Evolutionary conservation across 495 filamentous ascomycete genomes (phyloP).

Genomic region (Oidiodendron maius): DNA sequence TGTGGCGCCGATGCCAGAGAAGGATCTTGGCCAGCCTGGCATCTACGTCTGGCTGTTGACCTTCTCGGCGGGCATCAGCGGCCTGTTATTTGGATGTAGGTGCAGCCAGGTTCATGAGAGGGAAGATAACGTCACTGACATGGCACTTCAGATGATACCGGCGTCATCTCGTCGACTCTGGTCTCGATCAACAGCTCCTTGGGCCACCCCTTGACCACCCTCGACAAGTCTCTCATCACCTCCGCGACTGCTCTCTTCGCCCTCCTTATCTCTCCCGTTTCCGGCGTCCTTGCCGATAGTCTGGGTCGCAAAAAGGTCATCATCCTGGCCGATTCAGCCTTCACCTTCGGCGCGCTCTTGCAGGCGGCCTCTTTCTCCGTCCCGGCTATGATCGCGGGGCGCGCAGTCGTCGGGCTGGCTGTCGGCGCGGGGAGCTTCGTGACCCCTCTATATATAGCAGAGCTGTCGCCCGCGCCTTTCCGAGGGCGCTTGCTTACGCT

Average conservation of each 20-base stretch:
- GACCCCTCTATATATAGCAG: constrained; percentile 79
- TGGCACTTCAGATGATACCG: constrained; percentile 60
- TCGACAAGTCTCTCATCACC: constrained; percentile 81
- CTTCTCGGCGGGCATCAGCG: constrained; percentile 75
- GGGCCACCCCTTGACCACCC: constrained; percentile 61
- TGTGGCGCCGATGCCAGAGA: constrained; percentile 21
- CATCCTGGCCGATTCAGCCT: constrained; percentile 71
- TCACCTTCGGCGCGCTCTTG: constrained; percentile 64
- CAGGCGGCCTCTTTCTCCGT: constrained; percentile 65
- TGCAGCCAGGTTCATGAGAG: constrained; percentile 21
- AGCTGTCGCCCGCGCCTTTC: constrained; percentile 69
- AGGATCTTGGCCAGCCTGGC: constrained; percentile 20
- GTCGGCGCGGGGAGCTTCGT: constrained; percentile 81
- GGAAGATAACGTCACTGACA: background rate
- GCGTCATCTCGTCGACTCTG: constrained; percentile 83
- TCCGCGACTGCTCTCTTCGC: constrained; percentile 77
- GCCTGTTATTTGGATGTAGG: constrained; percentile 85
- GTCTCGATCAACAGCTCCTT: constrained; percentile 73
- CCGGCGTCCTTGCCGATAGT: constrained; percentile 68
- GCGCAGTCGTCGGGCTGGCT: constrained; percentile 73
- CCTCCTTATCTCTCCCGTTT: constrained; percentile 68
- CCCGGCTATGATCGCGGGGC: constrained; percentile 66
- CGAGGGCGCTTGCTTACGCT: constrained; percentile 75
- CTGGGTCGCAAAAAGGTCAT: constrained; percentile 72
- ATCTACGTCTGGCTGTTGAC: constrained; percentile 68